Base-by-base conservation (phyloP, 192 early-diverging fungal species). In the Spinellus fusiger region DNA sequence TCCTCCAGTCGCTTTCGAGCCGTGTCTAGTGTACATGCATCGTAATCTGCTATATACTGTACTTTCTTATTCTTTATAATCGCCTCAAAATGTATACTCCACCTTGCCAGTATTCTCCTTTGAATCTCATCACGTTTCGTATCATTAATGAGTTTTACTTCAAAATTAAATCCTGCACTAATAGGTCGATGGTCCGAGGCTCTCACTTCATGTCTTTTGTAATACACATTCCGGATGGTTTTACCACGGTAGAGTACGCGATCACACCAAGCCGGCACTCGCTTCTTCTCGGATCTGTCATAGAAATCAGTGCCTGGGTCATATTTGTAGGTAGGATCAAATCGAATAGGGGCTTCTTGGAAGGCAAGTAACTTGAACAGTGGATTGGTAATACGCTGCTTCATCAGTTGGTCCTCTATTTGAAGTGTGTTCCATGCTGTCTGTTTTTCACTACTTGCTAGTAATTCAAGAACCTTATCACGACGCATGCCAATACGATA, bases 311-410 rank as follows among this genome's bases (percentile, higher is more conserved):
- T 88, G 16, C 89, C 89, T 4, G 81, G 82, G 62, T 99, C 89
- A 68, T 94, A 98, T 74, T 99, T 99, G 86, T 98, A 99, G 1
- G 97, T 99, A 0, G 97, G 97, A 7, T 78, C 85, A 74, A 99
- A 99, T 28, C 56, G 62, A 38, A 95, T 73, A 27, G 80, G 83
- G 12, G 82, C 79, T 76, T 99, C 96, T 48, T 65, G 60, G 59
- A 93, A 98, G 5, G 75, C 69, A 6, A 84, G 73, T 49, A 99
- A 70, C 9, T 86, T 87, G 75, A 93, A 95, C 22, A 79, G 66
- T 8, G 88, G 74, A 59, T 93, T 83, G 29, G 61, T 71, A 47
- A 53, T 25, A 57, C 66, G 50, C 64, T 80, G 73, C 53, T 59
- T 73, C 20, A 68, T 28, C 12, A 91, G 71, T 71, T 91, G 89